phyloP scores from a whole-genome alignment of 768 basidiomycete genomes.

The Trametes elegans region DNA sequence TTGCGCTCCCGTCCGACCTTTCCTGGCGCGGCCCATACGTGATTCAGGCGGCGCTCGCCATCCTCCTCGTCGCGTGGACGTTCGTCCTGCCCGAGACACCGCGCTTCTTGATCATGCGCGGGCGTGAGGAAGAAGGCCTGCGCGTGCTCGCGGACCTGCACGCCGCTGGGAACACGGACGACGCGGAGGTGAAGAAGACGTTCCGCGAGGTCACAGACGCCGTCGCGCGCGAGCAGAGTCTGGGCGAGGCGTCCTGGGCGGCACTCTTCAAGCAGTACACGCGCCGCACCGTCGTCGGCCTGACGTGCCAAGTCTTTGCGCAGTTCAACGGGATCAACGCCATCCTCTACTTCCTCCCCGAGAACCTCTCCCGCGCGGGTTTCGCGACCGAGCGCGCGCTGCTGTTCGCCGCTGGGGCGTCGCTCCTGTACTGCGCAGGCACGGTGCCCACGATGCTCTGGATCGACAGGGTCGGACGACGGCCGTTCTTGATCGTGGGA shows the following conservation, averaged over 20 bases:
- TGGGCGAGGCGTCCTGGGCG: constrained; percentile 42
- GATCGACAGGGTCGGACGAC: constrained; percentile 53
- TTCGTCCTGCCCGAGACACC: constrained; percentile 52
- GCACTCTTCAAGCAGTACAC: constrained; percentile 52
- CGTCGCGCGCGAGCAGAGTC: constrained; percentile 38
- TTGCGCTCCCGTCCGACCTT: constrained; percentile 42
- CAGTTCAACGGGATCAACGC: constrained; percentile 58
- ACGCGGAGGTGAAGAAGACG: constrained; percentile 42
- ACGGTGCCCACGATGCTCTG: constrained; percentile 53
- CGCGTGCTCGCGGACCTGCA: constrained; percentile 57
- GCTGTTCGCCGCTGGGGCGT: constrained; percentile 46
- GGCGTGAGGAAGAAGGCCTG: constrained; percentile 48
- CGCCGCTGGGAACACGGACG: constrained; percentile 44
- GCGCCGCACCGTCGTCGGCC: constrained; percentile 48
- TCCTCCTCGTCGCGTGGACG: constrained; percentile 46
- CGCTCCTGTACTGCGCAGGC: constrained; percentile 46
- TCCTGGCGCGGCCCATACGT: constrained; percentile 58
- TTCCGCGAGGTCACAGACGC: constrained; percentile 43
- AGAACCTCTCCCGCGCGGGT: constrained; percentile 49
- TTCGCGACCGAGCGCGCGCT: constrained; percentile 43
- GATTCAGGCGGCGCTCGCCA: constrained; percentile 49
- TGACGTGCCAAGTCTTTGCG: constrained; percentile 50
- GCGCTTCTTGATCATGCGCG: constrained; percentile 55
- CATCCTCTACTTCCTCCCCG: constrained; percentile 57
- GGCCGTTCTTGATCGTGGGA: constrained; percentile 47